These are phyloP conservation scores for Termitomyces sp. DNA, from an alignment of 768 basidiomycete genomes.

Conservation along the genomic window DNA sequence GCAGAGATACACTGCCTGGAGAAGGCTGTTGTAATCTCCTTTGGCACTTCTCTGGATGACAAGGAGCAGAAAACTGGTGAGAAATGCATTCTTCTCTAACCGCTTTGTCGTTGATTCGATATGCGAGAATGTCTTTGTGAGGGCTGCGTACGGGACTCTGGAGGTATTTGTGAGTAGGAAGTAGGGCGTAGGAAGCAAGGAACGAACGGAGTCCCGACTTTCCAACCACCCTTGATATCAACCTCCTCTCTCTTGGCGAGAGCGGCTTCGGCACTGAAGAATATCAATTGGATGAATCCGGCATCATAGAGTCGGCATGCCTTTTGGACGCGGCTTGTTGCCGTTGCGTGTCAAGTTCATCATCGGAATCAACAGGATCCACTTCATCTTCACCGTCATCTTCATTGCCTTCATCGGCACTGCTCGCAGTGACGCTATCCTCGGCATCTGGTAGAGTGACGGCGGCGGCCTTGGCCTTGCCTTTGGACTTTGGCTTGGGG, in stretches of 20 bases:
- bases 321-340: constrained; percentile 52
- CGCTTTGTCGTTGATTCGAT: constrained; percentile 97
- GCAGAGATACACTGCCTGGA: constrained; percentile 91
- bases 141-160: constrained; percentile 92
- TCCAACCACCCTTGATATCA: constrained; percentile 81
- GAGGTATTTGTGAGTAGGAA: background rate
- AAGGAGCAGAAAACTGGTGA: constrained; percentile 84
- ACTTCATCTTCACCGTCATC: constrained; percentile 30
- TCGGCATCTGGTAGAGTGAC: constrained; percentile 23
- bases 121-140: constrained; percentile 79
- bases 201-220: constrained; percentile 75
- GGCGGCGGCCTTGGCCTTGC: constrained; percentile 17
- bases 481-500: constrained; percentile 16
- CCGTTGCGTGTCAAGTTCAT: constrained; percentile 26
- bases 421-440: constrained; percentile 10
- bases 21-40: constrained; percentile 66
- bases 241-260: constrained; percentile 57
- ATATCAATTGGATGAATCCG: background rate
- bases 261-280: constrained; percentile 61
- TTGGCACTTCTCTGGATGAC: constrained; percentile 83
- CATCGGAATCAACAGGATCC: constrained; percentile 22
- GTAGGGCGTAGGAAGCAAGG: background rate
- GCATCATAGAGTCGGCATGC: constrained; percentile 26
- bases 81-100: constrained; percentile 82
- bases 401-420: constrained; percentile 22